phyloP scores from a whole-genome alignment of 176 grass and related monocot genomes.

The Carex myosuroides region DNA sequence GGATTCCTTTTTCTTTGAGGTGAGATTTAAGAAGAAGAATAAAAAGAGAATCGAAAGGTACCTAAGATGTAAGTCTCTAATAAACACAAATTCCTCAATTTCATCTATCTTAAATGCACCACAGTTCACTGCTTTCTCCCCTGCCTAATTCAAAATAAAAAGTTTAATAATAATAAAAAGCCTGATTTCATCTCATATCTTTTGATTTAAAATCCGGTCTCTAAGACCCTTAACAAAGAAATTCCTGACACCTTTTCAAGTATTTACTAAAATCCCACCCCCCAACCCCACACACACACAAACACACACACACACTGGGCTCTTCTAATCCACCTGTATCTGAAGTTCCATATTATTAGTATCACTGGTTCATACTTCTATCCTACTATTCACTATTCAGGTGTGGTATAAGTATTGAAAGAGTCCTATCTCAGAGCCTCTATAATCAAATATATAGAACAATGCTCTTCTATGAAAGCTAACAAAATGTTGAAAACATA shows the following conservation, averaged over 20 bases:
- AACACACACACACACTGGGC: not conserved
- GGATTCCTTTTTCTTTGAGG: not conserved
- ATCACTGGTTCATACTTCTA: not conserved
- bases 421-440: not conserved
- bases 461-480: not conserved
- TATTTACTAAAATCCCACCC: not conserved
- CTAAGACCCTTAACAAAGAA: not conserved
- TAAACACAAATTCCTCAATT: conserved; percentile 55
- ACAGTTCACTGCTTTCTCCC: conserved; percentile 78
- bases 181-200: not conserved
- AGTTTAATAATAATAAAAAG: not conserved
- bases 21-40: conserved; percentile 16
- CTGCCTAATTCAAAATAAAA: conserved; percentile 40
- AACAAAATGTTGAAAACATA: not conserved
- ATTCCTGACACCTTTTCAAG: not conserved
- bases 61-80: conserved; percentile 71
- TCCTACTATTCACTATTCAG: not conserved
- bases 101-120: conserved; percentile 53
- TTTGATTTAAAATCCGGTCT: not conserved
- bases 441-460: not conserved
- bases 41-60: conserved; percentile 21
- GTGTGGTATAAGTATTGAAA: not conserved
- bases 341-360: not conserved
- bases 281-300: too few species aligned
- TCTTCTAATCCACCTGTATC: not conserved